Evolutionary conservation across 257 asterid genomes (phyloP), one percentile per base, ranked within the genome.

Genomic region (Petunia secreta): DNA sequence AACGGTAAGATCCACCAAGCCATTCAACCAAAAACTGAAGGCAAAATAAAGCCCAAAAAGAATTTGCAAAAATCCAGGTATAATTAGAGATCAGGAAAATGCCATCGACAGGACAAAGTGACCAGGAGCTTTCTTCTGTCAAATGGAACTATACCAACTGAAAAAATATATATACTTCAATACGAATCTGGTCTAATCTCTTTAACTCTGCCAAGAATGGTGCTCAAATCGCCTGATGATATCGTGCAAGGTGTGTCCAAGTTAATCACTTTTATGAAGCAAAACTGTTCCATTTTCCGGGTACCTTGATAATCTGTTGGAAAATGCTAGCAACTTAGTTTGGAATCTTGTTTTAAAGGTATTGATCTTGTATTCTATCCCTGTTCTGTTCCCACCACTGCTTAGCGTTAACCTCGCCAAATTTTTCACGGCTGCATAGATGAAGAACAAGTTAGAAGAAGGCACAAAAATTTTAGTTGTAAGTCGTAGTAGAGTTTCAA

Each of bases 381-480:
- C 95, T 88, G 95, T 96, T 94, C 68, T 91, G 84, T 82, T 96
- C 99, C 99, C 98, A 96, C 99, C 99, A 96, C 40, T 81, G 90
- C 90, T 94, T 96, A 2, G 99, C 99, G 0, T 89, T 90, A 68
- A 87, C 94, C 85, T 96, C 99, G 4, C 98, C 99, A 58, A 92
- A 96, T 77, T 80, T 90, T 25, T 93, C 99, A 0, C 99, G 97
- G 86, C 99, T 96, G 89, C 53, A 65, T 11, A 50, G 46, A 73
- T 0, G 4, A 50, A 73, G 34, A 11, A 1, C 7, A 6, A 50
- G 62, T 73, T 34, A 73, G 36, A 73, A 73, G 46, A 73, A 11
- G 43, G 7, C 41, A 73, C 50, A 4, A 9, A 4, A 16, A 9
- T 44, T 16, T 14, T 43, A 15, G 59, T 46, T 44, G 4, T 16